These are phyloP conservation scores for Manihot esculenta DNA, from an alignment of 441 rosid genomes.

Conservation along the genomic window DNA sequence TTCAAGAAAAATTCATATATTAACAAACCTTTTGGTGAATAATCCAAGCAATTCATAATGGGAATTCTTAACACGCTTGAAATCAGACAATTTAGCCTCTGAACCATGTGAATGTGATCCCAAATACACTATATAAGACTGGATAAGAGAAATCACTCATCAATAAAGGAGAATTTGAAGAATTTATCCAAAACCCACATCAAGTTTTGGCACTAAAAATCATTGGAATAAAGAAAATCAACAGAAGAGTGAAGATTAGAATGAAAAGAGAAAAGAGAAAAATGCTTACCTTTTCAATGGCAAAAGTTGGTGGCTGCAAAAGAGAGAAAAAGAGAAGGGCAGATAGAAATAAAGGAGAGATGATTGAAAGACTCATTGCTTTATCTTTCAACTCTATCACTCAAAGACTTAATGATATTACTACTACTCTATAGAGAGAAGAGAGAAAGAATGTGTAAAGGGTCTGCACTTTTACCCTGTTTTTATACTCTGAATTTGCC, in stretches of 20 bases:
- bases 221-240: constrained; percentile 8
- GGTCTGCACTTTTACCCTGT: constrained; percentile 29
- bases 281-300: constrained; percentile 44
- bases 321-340: constrained; percentile 36
- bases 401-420: no score
- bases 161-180: neutral
- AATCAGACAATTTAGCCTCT: constrained; percentile 27
- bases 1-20: no score
- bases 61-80: constrained; percentile 28
- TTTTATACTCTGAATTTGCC: constrained; percentile 26
- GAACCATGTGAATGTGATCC: constrained; percentile 62
- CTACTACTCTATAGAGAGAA: neutral
- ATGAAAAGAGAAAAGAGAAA: neutral
- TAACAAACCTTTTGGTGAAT: constrained; percentile 38
- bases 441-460: neutral
- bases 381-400: no score
- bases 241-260: neutral
- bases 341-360: constrained; percentile 26
- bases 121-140: constrained; percentile 71
- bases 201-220: neutral
- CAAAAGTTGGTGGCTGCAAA: constrained; percentile 40
- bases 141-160: neutral
- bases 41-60: constrained; percentile 53
- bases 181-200: neutral
- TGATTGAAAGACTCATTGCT: constrained; percentile 35